phyloP scores from a whole-genome alignment of 2,329 filamentous ascomycete genomes.

The Colletotrichum euphorbiae region DNA sequence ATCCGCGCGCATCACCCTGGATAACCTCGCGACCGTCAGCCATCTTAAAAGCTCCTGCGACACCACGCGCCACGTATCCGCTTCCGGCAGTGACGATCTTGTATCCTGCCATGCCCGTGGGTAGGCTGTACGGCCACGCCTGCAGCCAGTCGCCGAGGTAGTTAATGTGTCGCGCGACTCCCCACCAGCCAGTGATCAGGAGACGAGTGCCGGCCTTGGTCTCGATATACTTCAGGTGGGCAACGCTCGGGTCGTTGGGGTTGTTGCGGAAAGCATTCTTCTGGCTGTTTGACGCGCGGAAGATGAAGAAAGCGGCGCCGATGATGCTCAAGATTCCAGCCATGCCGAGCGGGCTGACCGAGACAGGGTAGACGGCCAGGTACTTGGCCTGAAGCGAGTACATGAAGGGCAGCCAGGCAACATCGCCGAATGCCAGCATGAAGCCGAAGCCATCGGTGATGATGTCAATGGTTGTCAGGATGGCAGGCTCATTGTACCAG shows the following conservation, averaged over 20 bases:
- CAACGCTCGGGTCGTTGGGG: slow-evolving; percentile 81
- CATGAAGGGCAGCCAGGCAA: slow-evolving; percentile 92
- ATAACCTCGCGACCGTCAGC: slow-evolving; percentile 73
- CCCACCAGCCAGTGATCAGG: slow-evolving; percentile 93
- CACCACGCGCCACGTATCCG: slow-evolving; percentile 57
- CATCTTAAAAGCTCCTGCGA: slow-evolving; percentile 66
- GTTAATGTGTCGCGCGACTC: slow-evolving; percentile 90
- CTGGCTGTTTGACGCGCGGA: slow-evolving; percentile 92
- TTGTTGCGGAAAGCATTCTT: slow-evolving; percentile 95
- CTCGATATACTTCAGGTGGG: slow-evolving; percentile 86
- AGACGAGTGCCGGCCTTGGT: slow-evolving; percentile 85
- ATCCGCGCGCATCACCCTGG: slow-evolving; percentile 79
- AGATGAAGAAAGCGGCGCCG: slow-evolving; percentile 84
- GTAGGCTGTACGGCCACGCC: slow-evolving; percentile 89
- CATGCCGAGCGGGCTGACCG: slow-evolving; percentile 78
- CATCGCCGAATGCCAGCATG: slow-evolving; percentile 93
- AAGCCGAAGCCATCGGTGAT: slow-evolving; percentile 93
- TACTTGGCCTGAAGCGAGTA: slow-evolving; percentile 90
- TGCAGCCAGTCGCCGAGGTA: slow-evolving; percentile 96
- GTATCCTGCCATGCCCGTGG: slow-evolving; percentile 87
- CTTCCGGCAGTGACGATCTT: slow-evolving; percentile 71
- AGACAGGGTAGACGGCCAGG: slow-evolving; percentile 82
- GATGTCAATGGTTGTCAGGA: slow-evolving; percentile 94
- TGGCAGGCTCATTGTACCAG: slow-evolving; percentile 87
- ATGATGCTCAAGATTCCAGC: slow-evolving; percentile 75